Conservation (phyloP, 257 asterid species). For the Anisodus tanguticus region DNA sequence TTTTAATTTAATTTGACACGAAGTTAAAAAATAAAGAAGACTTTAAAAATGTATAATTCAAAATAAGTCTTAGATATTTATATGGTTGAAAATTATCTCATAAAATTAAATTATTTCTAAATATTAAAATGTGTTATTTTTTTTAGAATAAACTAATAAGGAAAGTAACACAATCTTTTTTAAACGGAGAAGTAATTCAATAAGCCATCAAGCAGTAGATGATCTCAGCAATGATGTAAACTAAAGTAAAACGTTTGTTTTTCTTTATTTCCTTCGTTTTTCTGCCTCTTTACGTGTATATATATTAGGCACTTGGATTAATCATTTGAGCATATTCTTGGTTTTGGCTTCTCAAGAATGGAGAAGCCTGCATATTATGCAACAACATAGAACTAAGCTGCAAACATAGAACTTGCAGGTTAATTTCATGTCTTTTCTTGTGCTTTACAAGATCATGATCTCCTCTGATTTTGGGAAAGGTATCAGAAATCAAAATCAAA, state of each 20-base stretch:
- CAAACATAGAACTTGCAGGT: not conserved
- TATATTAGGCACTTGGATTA: not conserved
- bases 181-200: not conserved
- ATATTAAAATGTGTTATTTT: no score
- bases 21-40: no score
- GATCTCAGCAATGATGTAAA: not conserved
- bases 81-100: no score
- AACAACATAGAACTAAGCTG: not conserved
- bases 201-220: not conserved
- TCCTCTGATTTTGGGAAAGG: no score
- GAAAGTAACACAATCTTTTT: no score
- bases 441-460: not conserved
- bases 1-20: no score
- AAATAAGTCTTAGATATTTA: no score
- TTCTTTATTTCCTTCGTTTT: not conserved
- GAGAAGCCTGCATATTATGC: constrained; percentile 2
- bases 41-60: no score
- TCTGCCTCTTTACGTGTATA: not conserved
- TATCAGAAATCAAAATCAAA: no score
- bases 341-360: constrained; percentile 12
- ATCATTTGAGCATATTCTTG: constrained; percentile 22
- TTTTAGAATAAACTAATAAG: no score
- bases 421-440: not conserved
- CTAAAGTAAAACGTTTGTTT: not conserved
- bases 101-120: no score